Conservation (phyloP, 345 rosid species). For the Nephelium lappaceum region DNA sequence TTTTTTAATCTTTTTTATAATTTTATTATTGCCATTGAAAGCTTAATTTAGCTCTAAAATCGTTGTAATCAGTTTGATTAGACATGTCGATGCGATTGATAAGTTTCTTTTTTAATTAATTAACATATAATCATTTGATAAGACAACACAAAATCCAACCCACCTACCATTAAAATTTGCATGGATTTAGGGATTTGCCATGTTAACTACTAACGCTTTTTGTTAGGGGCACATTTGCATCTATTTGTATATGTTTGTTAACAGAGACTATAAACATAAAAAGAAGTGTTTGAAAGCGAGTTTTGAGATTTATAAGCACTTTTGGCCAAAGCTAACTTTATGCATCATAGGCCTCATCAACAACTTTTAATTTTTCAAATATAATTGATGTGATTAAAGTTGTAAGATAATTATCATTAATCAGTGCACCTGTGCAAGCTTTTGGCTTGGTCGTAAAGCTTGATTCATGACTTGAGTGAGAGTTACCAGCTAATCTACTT, state of each 20-base stretch:
- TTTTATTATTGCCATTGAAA: not conserved
- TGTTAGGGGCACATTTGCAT: slow-evolving; percentile 2
- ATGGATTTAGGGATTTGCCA: slow-evolving; percentile 2
- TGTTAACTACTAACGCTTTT: slow-evolving; percentile 2
- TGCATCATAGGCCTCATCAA: not conserved
- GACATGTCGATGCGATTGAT: not conserved
- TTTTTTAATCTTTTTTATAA: not conserved
- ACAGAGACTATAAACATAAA: not conserved
- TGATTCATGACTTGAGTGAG: slow-evolving; percentile 6
- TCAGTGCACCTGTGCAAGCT: not conserved
- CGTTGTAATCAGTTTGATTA: not conserved
- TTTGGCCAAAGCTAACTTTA: not conserved
- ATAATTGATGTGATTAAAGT: slow-evolving; percentile 2
- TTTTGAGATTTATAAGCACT: not conserved
- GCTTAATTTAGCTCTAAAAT: not conserved
- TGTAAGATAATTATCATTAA: not conserved
- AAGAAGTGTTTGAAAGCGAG: not conserved
- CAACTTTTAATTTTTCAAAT: not conserved
- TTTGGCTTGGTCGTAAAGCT: not conserved
- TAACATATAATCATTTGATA: not conserved
- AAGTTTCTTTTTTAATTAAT: not conserved
- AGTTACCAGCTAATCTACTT: not conserved
- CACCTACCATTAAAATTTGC: slow-evolving; percentile 1
- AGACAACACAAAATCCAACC: not conserved
- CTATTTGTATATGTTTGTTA: not conserved